Base-by-base conservation (phyloP, 805 yeast genomes). In the Candida takata region DNA sequence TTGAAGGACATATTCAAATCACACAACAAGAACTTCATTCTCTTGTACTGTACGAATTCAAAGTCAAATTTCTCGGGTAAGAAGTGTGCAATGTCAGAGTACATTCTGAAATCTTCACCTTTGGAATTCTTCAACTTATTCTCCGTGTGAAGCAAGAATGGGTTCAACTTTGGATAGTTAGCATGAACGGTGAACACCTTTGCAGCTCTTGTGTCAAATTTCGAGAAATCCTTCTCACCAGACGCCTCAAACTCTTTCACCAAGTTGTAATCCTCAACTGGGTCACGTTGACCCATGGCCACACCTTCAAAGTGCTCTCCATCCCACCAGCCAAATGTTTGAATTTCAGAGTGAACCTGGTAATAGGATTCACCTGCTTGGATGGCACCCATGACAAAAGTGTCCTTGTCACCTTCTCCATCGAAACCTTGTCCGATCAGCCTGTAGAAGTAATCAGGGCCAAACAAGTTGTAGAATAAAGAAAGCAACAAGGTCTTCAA, bases 371-470 rank as follows among this genome's bases (percentile, higher is more conserved):
- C 54, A 13, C 34, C 45, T 14, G 42, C 41, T 26, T 36, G 42
- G 23, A 47, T 37, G 4, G 87, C 84, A 2, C 85, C 87, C 8
- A 81, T 74, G 27, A 76, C 69, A 45, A 79, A 80, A 0, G 90
- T 79, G 50, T 82, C 90, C 52, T 82, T 82, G 51, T 82, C 90
- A 34, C 90, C 88, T 61, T 81, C 83, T 19, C 90, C 90, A 1
- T 85, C 77, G 18, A 75, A 65, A 4, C 85, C 85, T 51, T 80
- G 88, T 0, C 84, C 72, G 44, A 82, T 64, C 38, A 82, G 56
- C 9, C 79, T 80, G 48, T 81, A 82, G 54, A 74, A 82, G 58
- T 70, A 76, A 8, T 64, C 56, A 1, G 86, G 86, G 0, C 90
- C 88, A 54, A 64, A 62, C 1, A 76, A 57, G 46, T 82, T 81